A percentile compares a stretch with the other conserved stretches of the same genome.
Conservation (phyloP, 2,329 filamentous ascomycete genomes). For the Nigrospora osmanthi region DNA sequence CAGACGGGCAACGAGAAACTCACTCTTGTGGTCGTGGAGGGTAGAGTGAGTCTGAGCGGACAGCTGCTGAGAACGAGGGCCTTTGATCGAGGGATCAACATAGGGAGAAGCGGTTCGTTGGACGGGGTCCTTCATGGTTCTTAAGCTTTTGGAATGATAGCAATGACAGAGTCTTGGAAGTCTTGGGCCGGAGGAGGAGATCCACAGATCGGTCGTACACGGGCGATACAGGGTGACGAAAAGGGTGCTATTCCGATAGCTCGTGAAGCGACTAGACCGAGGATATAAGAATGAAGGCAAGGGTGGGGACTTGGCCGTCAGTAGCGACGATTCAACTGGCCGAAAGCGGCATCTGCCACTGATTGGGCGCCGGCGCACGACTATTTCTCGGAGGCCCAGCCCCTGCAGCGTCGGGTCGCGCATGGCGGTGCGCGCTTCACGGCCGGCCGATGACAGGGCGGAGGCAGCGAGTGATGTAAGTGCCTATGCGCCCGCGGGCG, state of each 20-base stretch:
- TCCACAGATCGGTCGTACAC: conserved; percentile 17
- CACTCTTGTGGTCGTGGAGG: conserved; percentile 18
- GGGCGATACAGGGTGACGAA: conserved; percentile 20
- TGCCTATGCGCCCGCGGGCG: too few species aligned
- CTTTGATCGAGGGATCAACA: conserved; percentile 34
- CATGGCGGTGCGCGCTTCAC: too few species aligned
- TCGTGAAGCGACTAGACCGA: conserved; percentile 21
- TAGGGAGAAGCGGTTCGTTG: conserved; percentile 35
- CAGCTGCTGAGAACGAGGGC: conserved; percentile 32
- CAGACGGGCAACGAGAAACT: conserved; percentile 1
- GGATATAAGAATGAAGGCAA: conserved; percentile 23
- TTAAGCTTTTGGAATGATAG: conserved; percentile 17
- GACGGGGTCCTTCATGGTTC: conserved; percentile 29
- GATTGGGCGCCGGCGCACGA: conserved; percentile 24
- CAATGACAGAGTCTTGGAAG: conserved; percentile 8
- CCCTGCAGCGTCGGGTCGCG: conserved; percentile 21
- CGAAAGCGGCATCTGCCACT: conserved; percentile 11
- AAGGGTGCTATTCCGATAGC: conserved; percentile 16
- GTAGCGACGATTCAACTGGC: conserved; percentile 23
- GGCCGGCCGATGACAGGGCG: too few species aligned
- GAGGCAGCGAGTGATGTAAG: too few species aligned
- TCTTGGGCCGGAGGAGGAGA: conserved; percentile 12
- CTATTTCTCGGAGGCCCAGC: conserved; percentile 25
- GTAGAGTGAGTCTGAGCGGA: conserved; percentile 22
- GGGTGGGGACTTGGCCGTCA: conserved; percentile 20